phyloP scores from a whole-genome alignment of 1,139 yeast species.

The Lodderomyces metapsilosis region DNA sequence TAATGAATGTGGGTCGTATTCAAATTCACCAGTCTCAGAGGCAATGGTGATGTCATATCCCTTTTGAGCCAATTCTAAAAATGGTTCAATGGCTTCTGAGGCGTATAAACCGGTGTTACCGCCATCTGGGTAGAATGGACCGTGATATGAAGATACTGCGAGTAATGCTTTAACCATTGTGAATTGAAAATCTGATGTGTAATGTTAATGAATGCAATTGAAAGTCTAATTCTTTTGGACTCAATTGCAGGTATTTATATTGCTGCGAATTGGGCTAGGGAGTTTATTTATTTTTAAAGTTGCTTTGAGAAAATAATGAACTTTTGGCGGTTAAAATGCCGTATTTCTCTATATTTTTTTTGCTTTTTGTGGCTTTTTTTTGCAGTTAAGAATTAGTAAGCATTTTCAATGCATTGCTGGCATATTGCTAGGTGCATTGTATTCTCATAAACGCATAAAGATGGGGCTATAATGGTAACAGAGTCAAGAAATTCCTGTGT shows the following conservation, averaged over 20 bases:
- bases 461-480: too few relatives aligned
- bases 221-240: too few relatives aligned
- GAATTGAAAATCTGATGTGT: neutral
- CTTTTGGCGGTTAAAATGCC: neutral
- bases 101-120: constrained; percentile 55
- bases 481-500: too few relatives aligned
- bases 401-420: too few relatives aligned
- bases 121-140: constrained; percentile 54
- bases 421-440: too few relatives aligned
- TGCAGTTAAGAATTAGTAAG: too few relatives aligned
- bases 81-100: constrained; percentile 60
- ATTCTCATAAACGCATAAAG: too few relatives aligned
- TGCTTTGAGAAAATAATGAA: neutral
- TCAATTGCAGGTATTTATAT: constrained; percentile 1
- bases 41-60: constrained; percentile 55
- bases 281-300: neutral
- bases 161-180: constrained; percentile 38
- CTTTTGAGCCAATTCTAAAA: constrained; percentile 39
- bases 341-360: too few relatives aligned
- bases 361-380: too few relatives aligned
- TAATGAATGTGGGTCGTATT: constrained; percentile 55
- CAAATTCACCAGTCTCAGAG: constrained; percentile 56
- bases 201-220: neutral
- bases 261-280: neutral
- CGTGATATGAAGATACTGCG: constrained; percentile 52